These are phyloP conservation scores for Cytospora chrysosperma DNA, from an alignment of 2,329 filamentous ascomycete genomes.

Conservation along the genomic window DNA sequence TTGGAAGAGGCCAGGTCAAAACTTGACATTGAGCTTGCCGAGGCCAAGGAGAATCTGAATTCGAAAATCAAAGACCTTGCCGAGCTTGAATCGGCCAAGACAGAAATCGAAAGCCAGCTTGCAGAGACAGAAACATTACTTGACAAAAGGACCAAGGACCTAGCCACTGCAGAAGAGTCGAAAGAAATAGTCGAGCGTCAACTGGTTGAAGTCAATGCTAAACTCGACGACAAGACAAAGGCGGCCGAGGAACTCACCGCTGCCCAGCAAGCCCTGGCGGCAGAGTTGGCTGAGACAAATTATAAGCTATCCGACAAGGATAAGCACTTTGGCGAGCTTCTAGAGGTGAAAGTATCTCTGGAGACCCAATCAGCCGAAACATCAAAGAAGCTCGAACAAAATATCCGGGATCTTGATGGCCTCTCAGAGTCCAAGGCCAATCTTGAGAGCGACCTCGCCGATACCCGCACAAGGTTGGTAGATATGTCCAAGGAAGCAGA, in stretches of 20 bases:
- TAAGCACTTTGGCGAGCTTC: not conserved
- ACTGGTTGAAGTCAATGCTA: not conserved
- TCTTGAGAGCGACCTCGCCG: not conserved
- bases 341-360: not conserved
- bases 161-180: not conserved
- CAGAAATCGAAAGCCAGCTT: not conserved
- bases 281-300: not conserved
- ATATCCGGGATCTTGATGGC: not conserved
- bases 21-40: conserved; percentile 17
- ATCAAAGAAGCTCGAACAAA: not conserved
- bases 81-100: conserved; percentile 6
- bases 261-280: not conserved
- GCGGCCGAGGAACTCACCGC: not conserved
- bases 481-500: conserved; percentile 4
- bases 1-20: not conserved
- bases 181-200: not conserved
- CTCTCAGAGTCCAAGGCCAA: not conserved
- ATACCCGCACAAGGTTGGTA: not conserved
- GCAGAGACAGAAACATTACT: not conserved
- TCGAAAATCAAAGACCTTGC: conserved; percentile 18
- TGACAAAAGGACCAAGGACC: not conserved
- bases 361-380: not conserved
- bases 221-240: conserved; percentile 1
- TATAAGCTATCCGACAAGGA: not conserved
- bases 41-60: conserved; percentile 27